Base-by-base conservation (phyloP, 176 grass and related monocot genomes). In the Oryza meridionalis region DNA sequence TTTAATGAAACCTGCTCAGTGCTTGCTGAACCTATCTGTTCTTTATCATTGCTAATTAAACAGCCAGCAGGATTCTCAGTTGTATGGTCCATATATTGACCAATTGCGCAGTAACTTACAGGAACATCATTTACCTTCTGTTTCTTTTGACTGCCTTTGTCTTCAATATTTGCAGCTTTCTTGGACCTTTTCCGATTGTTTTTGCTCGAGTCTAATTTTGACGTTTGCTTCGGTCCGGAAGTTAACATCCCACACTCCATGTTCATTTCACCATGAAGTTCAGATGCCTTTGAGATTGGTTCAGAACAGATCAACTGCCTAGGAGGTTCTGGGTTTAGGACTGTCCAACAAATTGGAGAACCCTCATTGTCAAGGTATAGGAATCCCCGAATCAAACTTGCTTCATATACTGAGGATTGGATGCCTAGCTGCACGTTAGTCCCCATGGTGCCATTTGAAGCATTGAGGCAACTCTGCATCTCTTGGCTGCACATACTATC, bases 361-460 rank as follows among this genome's bases (percentile, higher is more conserved):
- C 90, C 88, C 42, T 82, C 58, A 61, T 67, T 87, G 13, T 85
- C 90, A 93, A 94, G 89, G 84, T 85, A 77, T 51, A 92, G 80
- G 72, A 77, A 85, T 86, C 92, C 95, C 84, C 89, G 82, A 65
- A 93, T 86, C 69, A 97, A 77, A 68, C 81, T 94, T 67, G 88
- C 81, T 89, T 94, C 83, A 82, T 89, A 79, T 73, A 79, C 70
- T 72, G 79, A 69, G 85, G 90, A 69, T 1, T 88, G 61, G 22
- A 32, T 67, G 32, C 75, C 71, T 61, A 67, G 49, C 75, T 78
- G 72, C 32, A 46, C 66, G 79, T 78, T 84, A 65, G 67, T 79
- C 58, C 47, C 72, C 50, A 70, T 75, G 49, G 35, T 89, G 58
- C 79, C 76, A 80, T 27, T 50, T 72, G 87, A 61, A n/a, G 37